These are phyloP conservation scores for Psilocybe azurescens DNA, from an alignment of 768 basidiomycete species.

Conservation along the genomic window DNA sequence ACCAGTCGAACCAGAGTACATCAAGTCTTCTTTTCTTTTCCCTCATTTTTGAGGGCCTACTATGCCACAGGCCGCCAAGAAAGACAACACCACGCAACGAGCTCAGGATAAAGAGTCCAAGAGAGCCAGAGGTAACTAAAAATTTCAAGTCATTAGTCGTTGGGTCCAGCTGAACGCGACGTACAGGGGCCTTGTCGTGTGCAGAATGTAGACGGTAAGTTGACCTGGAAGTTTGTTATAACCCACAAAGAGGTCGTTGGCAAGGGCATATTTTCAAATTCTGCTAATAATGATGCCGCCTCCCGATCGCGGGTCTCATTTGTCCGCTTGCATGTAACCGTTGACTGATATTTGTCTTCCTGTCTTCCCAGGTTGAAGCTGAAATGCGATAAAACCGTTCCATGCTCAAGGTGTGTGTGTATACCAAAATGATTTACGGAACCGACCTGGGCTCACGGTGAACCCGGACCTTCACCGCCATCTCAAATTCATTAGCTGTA, in stretches of 20 bases:
- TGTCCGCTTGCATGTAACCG: conserved; percentile 2
- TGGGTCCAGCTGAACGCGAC: conserved; percentile 2
- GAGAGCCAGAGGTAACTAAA: conserved; percentile 54
- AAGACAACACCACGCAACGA: conserved; percentile 49
- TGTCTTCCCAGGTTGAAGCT: conserved; percentile 56
- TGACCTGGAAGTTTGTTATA: not conserved
- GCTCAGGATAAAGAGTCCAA: conserved; percentile 72
- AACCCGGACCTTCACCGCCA: not conserved
- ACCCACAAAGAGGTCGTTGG: not conserved
- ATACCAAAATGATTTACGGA: not conserved
- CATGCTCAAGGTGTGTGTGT: conserved; percentile 51
- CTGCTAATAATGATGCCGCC: conserved; percentile 3
- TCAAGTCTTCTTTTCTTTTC: conserved; percentile 13
- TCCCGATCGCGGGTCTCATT: conserved; percentile 15
- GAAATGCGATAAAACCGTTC: conserved; percentile 77
- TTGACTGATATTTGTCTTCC: conserved; percentile 4
- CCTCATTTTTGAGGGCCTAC: conserved; percentile 8
- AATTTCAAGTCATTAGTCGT: not conserved
- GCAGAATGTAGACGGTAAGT: conserved; percentile 68
- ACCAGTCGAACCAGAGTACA: conserved; percentile 13
- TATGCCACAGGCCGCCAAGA: conserved; percentile 59
- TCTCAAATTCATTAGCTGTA: conserved; percentile 46
- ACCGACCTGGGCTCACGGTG: not conserved
- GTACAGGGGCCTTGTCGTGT: conserved; percentile 55
- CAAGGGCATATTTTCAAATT: not conserved